Base-by-base conservation (phyloP, 164 flowering plant species). In the Litsea cubeba region DNA sequence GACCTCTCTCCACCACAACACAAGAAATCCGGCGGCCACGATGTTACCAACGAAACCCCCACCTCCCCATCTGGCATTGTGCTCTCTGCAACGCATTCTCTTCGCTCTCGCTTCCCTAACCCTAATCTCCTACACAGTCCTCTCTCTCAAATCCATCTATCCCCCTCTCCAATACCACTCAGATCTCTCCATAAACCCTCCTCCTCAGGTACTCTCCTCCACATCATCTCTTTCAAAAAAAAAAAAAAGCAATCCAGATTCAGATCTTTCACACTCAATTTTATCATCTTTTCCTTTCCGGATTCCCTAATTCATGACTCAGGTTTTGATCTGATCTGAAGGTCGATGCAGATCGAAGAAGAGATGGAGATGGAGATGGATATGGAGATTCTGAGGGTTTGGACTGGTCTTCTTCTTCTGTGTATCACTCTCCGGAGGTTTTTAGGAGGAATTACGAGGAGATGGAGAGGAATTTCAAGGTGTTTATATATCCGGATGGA, bases 401-500 rank as follows among this genome's bases (percentile, higher is more conserved):
- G 12, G 60, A 6, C 3, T 54, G 3, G 0, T 40, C 46, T 40
- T 40, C 46, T 40, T 40, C 46, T 40, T 69, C 80, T 0, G 72
- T 88, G 2, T 95, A 87, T 76, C 98, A 95, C 65, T 83, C 77
- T 3, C 88, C 94, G 69, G 83, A 85, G 79, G 79, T 89, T 23
- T 95, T 93, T 72, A 58, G 77, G 70, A 50, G 89, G 81, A 88
- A 87, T 74, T 93, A 88, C 71, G 91, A 64, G 26, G 91, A 81
- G 66, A 95, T 95, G 99, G 91, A 89, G 87, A 81, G 76, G 85
- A 81, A 80, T 23, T 95, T 93, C 82, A 95, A 87, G 91, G 94
- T 93, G 71, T 95, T 76, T 70, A 84, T 93, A n/a, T 93, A 95
- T 75, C 90, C 94, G 0, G 98, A 95, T 66, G 99, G 99, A 15